Evolutionary conservation across 2,329 filamentous ascomycete species (phyloP), one percentile per base, ranked within the genome.

Genomic region (Arthrinium puccinioides): DNA sequence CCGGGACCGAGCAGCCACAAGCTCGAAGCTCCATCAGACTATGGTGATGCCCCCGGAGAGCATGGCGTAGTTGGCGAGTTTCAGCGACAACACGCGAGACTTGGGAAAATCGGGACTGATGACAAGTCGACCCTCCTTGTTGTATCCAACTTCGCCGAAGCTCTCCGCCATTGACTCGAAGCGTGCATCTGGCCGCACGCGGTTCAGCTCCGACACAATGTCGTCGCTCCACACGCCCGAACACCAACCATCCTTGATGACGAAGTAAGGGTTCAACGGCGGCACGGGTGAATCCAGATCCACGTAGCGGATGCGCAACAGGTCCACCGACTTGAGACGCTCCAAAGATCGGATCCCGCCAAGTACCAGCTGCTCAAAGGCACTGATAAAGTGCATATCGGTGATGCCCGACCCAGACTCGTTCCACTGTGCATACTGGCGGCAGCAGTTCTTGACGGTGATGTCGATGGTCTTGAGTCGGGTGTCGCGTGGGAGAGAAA

Each of bases 401-500:
- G 79, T 80, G 42, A 87, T 83, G 1, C 82, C 81, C 3, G 79
- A 82, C 3, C 79, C 80, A 0, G 73, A 72, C 46, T 84, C 80
- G 44, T 78, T 71, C 64, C 68, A 79, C 44, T 63, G 62, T 32
- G 61, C 57, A 41, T 67, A 55, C 29, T 69, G 63, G 4, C 81
- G 74, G 49, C 84, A 88, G 54, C 81, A 83, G 43, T 85, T 85
- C 61, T 85, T 85, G 38, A 87, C 79, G 0, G 81, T 80, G 30
- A 87, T 59, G 48, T 87, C 82, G 16, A 87, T 68, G 2, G 77
- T 80, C 57, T 76, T 77, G 30, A 87, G 69, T 13, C 62, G 63
- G 7, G 69, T 66, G 13, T 65, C 60, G 29, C 69, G 57, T 27
- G 69, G 57, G 43, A 74, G 66, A 21, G 69, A 67, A 21, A 65